A percentile compares a stretch with the other conserved stretches of the same genome.
These are phyloP conservation scores for Knufia petricola DNA, from an alignment of 2,329 filamentous ascomycete species.

Conservation along the genomic window DNA sequence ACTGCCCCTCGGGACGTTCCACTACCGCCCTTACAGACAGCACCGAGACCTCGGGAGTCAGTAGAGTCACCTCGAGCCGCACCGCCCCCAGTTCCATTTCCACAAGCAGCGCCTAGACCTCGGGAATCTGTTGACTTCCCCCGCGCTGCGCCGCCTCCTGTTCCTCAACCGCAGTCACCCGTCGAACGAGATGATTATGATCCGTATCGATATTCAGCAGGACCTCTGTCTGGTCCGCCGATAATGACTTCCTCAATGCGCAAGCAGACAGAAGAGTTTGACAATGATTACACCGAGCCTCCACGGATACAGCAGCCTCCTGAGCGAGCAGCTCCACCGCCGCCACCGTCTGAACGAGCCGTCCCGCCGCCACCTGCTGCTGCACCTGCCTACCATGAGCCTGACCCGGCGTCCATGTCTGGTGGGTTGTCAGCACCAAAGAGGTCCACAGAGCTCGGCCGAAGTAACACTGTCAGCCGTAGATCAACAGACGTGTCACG, in stretches of 20 bases:
- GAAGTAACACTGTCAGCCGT: slow-evolving; percentile 41
- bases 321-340: slow-evolving; percentile 28
- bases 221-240: slow-evolving; percentile 19
- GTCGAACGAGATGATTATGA: slow-evolving; percentile 44
- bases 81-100: slow-evolving; percentile 52
- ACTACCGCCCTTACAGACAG: slow-evolving; percentile 56
- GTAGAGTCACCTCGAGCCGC: slow-evolving; percentile 60
- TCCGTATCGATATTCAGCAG: slow-evolving; percentile 42
- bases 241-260: slow-evolving; percentile 12
- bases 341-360: slow-evolving; percentile 27
- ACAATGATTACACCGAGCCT: slow-evolving; percentile 32
- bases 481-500: slow-evolving; percentile 67
- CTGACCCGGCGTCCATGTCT: slow-evolving; percentile 31
- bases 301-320: slow-evolving; percentile 34
- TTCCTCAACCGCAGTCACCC: slow-evolving; percentile 41
- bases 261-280: slow-evolving; percentile 26
- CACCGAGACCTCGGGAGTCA: slow-evolving; percentile 51
- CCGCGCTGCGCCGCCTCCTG: slow-evolving; percentile 56
- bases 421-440: slow-evolving; percentile 32
- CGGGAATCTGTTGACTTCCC: slow-evolving; percentile 62
- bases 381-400: slow-evolving; percentile 27
- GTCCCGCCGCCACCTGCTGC: slow-evolving; percentile 32
- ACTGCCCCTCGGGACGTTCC: slow-evolving; percentile 49
- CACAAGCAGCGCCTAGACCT: slow-evolving; percentile 41
- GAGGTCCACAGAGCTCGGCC: slow-evolving; percentile 56